phyloP scores from a whole-genome alignment of 2,329 filamentous ascomycete genomes.

The Metarhizium sp. region DNA sequence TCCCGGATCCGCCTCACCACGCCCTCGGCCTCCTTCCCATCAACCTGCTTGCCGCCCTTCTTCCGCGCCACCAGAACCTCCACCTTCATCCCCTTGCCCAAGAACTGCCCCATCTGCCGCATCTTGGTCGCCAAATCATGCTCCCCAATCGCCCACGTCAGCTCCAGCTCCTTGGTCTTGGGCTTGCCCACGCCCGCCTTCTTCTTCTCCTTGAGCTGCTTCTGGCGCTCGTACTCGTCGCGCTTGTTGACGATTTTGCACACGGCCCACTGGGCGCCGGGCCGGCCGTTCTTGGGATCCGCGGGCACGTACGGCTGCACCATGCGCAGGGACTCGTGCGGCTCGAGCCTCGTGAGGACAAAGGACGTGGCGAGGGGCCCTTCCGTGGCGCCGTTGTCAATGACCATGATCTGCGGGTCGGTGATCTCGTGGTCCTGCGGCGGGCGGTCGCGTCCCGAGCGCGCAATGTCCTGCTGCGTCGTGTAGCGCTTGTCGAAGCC shows the following conservation, averaged over 20 bases:
- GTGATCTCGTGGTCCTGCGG: slow-evolving; percentile 36
- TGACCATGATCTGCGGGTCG: slow-evolving; percentile 30
- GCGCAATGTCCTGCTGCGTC: slow-evolving; percentile 21
- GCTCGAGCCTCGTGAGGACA: slow-evolving; percentile 32
- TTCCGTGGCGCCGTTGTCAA: slow-evolving; percentile 28
- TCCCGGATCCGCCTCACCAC: slow-evolving; percentile 38
- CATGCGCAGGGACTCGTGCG: slow-evolving; percentile 31
- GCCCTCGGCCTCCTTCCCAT: slow-evolving; percentile 49
- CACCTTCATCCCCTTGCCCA: slow-evolving; percentile 66
- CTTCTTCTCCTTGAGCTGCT: slow-evolving; percentile 33
- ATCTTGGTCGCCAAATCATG: slow-evolving; percentile 69
- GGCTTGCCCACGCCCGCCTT: slow-evolving; percentile 30
- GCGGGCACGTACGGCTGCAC: slow-evolving; percentile 27
- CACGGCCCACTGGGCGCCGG: slow-evolving; percentile 37
- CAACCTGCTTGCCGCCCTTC: slow-evolving; percentile 52
- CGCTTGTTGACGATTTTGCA: slow-evolving; percentile 61
- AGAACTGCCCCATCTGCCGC: slow-evolving; percentile 56
- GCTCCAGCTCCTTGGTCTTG: slow-evolving; percentile 66
- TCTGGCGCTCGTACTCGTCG: slow-evolving; percentile 34
- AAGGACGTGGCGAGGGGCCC: slow-evolving; percentile 27
- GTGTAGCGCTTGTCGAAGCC: slow-evolving; percentile 26
- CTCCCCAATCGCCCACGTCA: slow-evolving; percentile 77
- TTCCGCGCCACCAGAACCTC: slow-evolving; percentile 59
- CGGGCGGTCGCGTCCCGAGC: slow-evolving; percentile 25
- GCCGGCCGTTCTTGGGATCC: slow-evolving; percentile 14